Percentiles rank a stretch among this genome's conserved stretches.
phyloP scores from a whole-genome alignment of 1,284 basidiomycete genomes.

The Cutaneotrichosporon sp. region DNA sequence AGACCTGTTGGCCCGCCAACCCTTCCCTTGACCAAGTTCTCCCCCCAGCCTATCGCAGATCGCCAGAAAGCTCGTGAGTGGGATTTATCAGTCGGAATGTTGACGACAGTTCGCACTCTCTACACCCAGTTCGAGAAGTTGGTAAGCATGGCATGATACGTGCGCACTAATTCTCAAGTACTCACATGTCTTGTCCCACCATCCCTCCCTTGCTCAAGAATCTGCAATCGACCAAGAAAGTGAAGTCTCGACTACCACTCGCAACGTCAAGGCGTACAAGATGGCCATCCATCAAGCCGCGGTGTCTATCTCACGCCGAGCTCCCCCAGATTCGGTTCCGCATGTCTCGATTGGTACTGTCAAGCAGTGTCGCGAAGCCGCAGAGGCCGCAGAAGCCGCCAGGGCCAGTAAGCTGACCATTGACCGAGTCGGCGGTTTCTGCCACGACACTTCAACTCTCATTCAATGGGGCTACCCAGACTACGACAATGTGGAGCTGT shows the following conservation, averaged over 20 bases:
- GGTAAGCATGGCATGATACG: conserved; percentile 16
- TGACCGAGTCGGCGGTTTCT: conserved; percentile 58
- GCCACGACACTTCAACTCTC: conserved; percentile 64
- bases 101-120: conserved; percentile 35
- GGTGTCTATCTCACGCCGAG: conserved; percentile 58
- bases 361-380: conserved; percentile 61
- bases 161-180: conserved; percentile 32
- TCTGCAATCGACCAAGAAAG: conserved; percentile 43
- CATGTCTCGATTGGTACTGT: conserved; percentile 82
- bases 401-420: conserved; percentile 61
- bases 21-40: conserved; percentile 26
- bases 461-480: conserved; percentile 70
- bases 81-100: too few relatives aligned
- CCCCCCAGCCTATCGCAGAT: conserved; percentile 40
- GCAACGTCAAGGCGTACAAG: conserved; percentile 46
- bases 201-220: conserved; percentile 41
- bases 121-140: conserved; percentile 45
- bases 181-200: conserved; percentile 27
- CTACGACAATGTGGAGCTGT: neutral
- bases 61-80: conserved; percentile 44
- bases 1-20: conserved; percentile 19
- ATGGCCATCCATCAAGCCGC: conserved; percentile 49
- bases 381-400: conserved; percentile 62
- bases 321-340: conserved; percentile 61
- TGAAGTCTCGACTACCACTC: conserved; percentile 37